A percentile compares a stretch with the other conserved stretches of the same genome.
Evolutionary conservation across 192 early-diverging fungal genomes (phyloP).

Genomic region (Mortierella hygrophila): DNA sequence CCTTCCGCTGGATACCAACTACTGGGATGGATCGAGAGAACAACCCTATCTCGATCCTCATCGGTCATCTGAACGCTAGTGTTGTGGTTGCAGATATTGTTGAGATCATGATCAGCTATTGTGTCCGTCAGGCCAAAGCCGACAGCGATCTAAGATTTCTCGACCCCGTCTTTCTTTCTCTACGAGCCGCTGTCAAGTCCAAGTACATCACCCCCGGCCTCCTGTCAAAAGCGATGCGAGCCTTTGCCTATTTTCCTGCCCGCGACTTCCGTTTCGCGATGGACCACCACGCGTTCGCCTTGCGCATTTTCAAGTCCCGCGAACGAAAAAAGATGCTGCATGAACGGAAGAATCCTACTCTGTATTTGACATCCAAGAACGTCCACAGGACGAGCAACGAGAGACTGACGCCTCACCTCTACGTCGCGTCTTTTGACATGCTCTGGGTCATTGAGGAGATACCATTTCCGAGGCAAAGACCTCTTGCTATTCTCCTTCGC

Average conservation of each 20-base stretch:
- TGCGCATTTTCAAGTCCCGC: neutral
- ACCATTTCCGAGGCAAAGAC: neutral
- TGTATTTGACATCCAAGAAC: neutral
- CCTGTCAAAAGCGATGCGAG: neutral
- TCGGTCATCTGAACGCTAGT: neutral
- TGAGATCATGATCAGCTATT: neutral
- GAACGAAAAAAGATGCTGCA: neutral
- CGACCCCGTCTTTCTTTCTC: neutral
- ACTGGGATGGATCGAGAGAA: neutral
- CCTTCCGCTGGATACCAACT: neutral
- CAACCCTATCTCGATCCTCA: neutral
- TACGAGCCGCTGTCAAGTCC: neutral
- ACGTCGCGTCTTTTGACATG: neutral
- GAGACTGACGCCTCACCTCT: neutral
- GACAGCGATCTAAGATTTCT: neutral
- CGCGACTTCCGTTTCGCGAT: neutral
- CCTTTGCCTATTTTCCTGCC: neutral
- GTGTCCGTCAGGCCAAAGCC: neutral
- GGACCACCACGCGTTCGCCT: neutral
- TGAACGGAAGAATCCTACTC: neutral
- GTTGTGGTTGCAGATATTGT: neutral
- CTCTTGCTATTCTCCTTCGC: neutral
- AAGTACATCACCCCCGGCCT: neutral
- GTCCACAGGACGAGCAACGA: neutral
- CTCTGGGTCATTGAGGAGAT: neutral